A percentile compares a stretch with the other conserved stretches of the same genome.
Evolutionary conservation across 805 yeast genomes (phyloP).

Genomic region (Candida caryicola): DNA sequence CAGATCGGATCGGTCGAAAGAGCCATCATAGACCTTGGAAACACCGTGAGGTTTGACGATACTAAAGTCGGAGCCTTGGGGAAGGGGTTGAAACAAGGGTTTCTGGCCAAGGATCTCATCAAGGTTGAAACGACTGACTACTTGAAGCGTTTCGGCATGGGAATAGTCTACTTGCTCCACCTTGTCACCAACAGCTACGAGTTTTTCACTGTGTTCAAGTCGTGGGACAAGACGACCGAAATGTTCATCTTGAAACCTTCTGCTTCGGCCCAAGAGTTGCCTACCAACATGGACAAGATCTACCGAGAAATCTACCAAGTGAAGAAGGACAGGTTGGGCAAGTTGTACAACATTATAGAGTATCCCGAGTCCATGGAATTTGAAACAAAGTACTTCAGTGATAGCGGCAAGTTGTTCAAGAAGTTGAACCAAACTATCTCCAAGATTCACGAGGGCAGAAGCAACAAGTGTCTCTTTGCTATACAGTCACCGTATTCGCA

Average conservation of each 20-base stretch:
- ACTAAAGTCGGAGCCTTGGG: slow-evolving; percentile 80
- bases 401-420: slow-evolving; percentile 52
- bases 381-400: slow-evolving; percentile 54
- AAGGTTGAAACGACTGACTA: slow-evolving; percentile 49
- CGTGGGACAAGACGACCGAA: slow-evolving; percentile 53
- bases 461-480: slow-evolving; percentile 61
- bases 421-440: slow-evolving; percentile 53
- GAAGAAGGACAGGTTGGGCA: slow-evolving; percentile 45
- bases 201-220: slow-evolving; percentile 62
- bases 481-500: slow-evolving; percentile 68
- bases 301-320: slow-evolving; percentile 53
- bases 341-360: slow-evolving; percentile 46
- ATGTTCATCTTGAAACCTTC: slow-evolving; percentile 69
- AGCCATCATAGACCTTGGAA: slow-evolving; percentile 76
- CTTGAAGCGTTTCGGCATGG: slow-evolving; percentile 53
- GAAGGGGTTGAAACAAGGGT: slow-evolving; percentile 81
- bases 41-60: slow-evolving; percentile 66
- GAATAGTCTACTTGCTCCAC: slow-evolving; percentile 65
- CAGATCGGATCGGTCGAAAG: slow-evolving; percentile 66
- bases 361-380: slow-evolving; percentile 54
- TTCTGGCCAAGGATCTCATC: slow-evolving; percentile 58
- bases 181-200: slow-evolving; percentile 72
- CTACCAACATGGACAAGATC: slow-evolving; percentile 49
- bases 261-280: slow-evolving; percentile 60
- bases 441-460: slow-evolving; percentile 56